phyloP scores from a whole-genome alignment of 2,329 filamentous ascomycete species.

The Chrysoporthe deuterocubensis region DNA sequence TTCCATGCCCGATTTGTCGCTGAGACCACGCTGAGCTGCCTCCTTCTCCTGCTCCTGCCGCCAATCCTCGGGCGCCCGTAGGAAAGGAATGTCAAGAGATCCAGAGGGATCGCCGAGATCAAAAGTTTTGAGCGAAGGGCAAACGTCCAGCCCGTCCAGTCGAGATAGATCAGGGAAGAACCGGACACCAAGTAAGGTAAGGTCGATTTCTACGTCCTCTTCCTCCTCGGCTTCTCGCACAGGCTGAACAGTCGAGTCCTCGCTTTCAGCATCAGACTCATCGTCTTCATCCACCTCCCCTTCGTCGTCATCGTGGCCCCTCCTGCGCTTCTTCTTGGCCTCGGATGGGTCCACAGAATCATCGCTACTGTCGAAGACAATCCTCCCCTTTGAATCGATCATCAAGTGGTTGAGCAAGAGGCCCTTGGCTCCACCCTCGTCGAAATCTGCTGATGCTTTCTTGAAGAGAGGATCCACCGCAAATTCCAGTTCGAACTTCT shows the following conservation, averaged over 20 bases:
- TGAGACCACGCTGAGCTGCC: conserved; percentile 54
- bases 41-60: conserved; percentile 70
- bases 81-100: conserved; percentile 86
- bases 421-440: conserved; percentile 96
- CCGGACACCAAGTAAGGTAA: conserved; percentile 71
- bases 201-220: conserved; percentile 76
- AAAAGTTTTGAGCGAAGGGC: conserved; percentile 91
- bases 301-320: conserved; percentile 36
- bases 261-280: conserved; percentile 42
- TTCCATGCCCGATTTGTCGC: conserved; percentile 77
- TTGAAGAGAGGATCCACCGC: conserved; percentile 98
- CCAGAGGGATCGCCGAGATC: conserved; percentile 86
- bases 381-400: conserved; percentile 88
- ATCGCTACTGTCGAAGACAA: conserved; percentile 98
- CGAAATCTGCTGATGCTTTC: conserved; percentile 96
- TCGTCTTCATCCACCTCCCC: conserved; percentile 45
- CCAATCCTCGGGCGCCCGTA: conserved; percentile 89
- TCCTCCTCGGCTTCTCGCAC: conserved; percentile 53
- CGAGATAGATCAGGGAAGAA: conserved; percentile 83
- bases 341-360: conserved; percentile 65
- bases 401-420: conserved; percentile 94
- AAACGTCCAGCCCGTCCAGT: conserved; percentile 88
- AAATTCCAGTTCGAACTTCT: conserved; percentile 97
- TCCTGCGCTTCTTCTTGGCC: conserved; percentile 43
- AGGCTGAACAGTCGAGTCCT: conserved; percentile 44